Conservation (phyloP, 1,284 basidiomycete species). For the Boletus semigastroideus region DNA sequence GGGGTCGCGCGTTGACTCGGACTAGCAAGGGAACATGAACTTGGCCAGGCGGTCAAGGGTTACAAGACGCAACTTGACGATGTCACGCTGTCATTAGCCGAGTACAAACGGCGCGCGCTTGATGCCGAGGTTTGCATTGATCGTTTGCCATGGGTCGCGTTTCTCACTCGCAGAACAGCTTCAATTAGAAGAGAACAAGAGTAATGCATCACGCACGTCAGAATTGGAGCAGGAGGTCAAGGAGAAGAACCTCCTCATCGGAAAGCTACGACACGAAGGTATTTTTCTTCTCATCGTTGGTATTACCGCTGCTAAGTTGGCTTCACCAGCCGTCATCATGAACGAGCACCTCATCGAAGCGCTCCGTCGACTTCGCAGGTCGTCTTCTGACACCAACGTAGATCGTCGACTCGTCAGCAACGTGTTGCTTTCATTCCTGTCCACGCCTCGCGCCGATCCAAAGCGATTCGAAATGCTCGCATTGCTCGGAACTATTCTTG, state of each 20-base stretch:
- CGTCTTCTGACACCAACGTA: constrained; percentile 85
- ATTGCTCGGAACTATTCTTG: constrained; percentile 84
- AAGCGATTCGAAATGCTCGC: constrained; percentile 98
- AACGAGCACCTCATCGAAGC: constrained; percentile 99
- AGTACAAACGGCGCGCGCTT: constrained; percentile 83
- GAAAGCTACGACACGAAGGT: constrained; percentile 95
- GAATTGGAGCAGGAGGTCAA: constrained; percentile 88
- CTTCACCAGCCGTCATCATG: constrained; percentile 77
- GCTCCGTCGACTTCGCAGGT: constrained; percentile 86
- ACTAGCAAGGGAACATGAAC: constrained; percentile 66
- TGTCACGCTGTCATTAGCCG: constrained; percentile 72
- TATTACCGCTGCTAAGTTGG: neutral
- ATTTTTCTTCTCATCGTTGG: constrained; percentile 18
- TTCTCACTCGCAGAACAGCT: constrained; percentile 40
- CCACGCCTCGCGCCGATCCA: constrained; percentile 85
- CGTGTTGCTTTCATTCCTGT: constrained; percentile 89
- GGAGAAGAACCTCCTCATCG: constrained; percentile 90
- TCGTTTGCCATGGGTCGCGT: neutral
- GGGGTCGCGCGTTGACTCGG: constrained; percentile 15
- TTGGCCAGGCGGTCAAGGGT: constrained; percentile 77
- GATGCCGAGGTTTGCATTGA: constrained; percentile 72
- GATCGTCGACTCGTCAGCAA: constrained; percentile 95
- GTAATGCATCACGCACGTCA: constrained; percentile 62
- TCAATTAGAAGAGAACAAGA: constrained; percentile 71
- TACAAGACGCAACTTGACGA: constrained; percentile 74